Conservation (phyloP, 305 asterid species). For the Fraxinus sp. region DNA sequence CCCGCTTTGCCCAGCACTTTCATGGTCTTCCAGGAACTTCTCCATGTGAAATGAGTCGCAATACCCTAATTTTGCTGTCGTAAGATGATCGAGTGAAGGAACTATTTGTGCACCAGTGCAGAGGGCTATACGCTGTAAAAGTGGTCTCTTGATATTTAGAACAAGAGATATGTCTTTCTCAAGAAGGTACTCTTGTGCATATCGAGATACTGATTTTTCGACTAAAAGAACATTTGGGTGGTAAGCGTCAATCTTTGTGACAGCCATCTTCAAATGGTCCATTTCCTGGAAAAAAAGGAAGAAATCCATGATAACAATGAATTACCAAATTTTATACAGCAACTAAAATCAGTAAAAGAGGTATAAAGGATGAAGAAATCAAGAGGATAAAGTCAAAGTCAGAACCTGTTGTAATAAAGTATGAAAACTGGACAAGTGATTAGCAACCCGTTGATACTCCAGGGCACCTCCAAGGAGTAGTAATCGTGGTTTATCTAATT, state of each 20-base stretch:
- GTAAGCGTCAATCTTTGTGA: constrained; percentile 79
- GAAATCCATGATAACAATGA: constrained; percentile 18
- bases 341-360: not conserved
- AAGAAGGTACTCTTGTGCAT: constrained; percentile 86
- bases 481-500: constrained; percentile 60
- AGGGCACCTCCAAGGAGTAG: constrained; percentile 82
- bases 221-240: constrained; percentile 79
- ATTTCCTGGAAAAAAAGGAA: constrained; percentile 55
- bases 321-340: constrained; percentile 14
- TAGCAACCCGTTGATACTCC: constrained; percentile 82
- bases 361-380: not conserved
- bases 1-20: constrained; percentile 75
- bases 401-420: constrained; percentile 85
- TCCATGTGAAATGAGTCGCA: constrained; percentile 81
- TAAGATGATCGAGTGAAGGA: constrained; percentile 71
- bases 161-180: constrained; percentile 79
- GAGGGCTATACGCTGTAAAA: constrained; percentile 84
- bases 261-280: constrained; percentile 96
- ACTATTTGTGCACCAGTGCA: constrained; percentile 83
- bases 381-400: constrained; percentile 24
- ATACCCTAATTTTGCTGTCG: constrained; percentile 65
- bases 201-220: constrained; percentile 82
- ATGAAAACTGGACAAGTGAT: constrained; percentile 80
- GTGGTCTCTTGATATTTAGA: constrained; percentile 80
- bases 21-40: constrained; percentile 74